Conservation (phyloP, 129 eudicot genomes). For the Artemisia tridentata region DNA sequence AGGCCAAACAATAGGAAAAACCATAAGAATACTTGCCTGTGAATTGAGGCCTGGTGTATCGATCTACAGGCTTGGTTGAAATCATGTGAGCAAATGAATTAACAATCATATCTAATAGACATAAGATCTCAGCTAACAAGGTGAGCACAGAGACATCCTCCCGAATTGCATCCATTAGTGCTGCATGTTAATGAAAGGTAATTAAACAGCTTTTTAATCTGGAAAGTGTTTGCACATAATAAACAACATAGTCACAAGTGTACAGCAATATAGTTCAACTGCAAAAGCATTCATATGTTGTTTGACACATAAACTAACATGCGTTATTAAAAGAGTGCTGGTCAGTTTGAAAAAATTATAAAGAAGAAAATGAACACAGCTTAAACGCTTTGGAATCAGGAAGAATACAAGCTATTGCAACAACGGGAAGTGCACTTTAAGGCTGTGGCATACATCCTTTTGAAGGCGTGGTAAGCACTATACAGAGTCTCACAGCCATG, state of each 20-base stretch:
- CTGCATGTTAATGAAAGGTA: constrained; percentile 42
- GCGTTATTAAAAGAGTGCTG: not conserved
- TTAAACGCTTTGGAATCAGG: not conserved
- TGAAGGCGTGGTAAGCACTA: not conserved
- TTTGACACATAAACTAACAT: not conserved
- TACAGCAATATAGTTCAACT: constrained; percentile 7
- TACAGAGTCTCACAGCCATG: not conserved
- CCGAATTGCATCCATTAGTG: constrained; percentile 81
- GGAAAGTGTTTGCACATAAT: constrained; percentile 6
- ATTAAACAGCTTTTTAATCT: constrained; percentile 1
- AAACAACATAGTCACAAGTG: constrained; percentile 11
- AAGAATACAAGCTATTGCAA: constrained; percentile 10
- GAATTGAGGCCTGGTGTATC: constrained; percentile 83
- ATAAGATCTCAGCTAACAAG: constrained; percentile 87
- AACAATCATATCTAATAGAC: constrained; percentile 95
- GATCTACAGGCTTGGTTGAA: constrained; percentile 93
- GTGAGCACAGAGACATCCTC: constrained; percentile 91
- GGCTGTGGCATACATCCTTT: not conserved
- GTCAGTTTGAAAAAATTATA: constrained; percentile 1
- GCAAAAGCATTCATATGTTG: constrained; percentile 21
- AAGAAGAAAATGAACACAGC: not conserved
- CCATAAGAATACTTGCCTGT: constrained; percentile 49
- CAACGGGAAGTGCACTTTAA: not conserved
- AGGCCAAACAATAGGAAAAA: constrained; percentile 9
- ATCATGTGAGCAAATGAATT: constrained; percentile 95